Conservation (phyloP, 1,139 yeast species). For the Debaryomyces sp. region DNA sequence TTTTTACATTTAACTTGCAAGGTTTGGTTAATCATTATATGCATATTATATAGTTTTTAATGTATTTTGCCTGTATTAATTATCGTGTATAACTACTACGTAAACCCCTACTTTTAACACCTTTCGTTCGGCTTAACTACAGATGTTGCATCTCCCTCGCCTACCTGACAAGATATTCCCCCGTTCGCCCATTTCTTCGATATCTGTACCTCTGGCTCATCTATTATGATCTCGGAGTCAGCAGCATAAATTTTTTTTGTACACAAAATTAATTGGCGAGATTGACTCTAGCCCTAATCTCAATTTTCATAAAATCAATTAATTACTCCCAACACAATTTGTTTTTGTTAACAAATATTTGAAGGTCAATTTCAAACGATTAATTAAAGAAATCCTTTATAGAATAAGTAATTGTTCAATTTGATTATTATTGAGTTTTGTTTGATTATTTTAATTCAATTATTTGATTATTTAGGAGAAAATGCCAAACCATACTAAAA, state of each 20-base stretch:
- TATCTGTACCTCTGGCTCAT: not conserved
- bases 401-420: not conserved
- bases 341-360: not conserved
- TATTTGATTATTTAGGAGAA: constrained; percentile 8
- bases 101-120: not conserved
- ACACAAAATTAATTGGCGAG: constrained; percentile 1
- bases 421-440: not conserved
- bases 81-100: not conserved
- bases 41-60: constrained; percentile 5
- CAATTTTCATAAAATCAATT: constrained; percentile 4
- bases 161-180: not conserved
- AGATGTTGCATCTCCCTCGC: not conserved
- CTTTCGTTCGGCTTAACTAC: not conserved
- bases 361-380: constrained; percentile 4
- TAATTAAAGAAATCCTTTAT: not conserved
- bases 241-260: constrained; percentile 2
- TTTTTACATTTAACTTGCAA: not conserved
- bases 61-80: constrained; percentile 5
- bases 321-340: constrained; percentile 5
- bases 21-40: constrained; percentile 1
- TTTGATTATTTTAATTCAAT: not conserved
- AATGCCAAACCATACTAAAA: constrained; percentile 56
- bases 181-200: constrained; percentile 2
- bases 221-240: constrained; percentile 2
- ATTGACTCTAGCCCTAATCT: constrained; percentile 7